phyloP scores from a whole-genome alignment of 2,329 filamentous ascomycete species.

The Ophiosphaerella korrae region DNA sequence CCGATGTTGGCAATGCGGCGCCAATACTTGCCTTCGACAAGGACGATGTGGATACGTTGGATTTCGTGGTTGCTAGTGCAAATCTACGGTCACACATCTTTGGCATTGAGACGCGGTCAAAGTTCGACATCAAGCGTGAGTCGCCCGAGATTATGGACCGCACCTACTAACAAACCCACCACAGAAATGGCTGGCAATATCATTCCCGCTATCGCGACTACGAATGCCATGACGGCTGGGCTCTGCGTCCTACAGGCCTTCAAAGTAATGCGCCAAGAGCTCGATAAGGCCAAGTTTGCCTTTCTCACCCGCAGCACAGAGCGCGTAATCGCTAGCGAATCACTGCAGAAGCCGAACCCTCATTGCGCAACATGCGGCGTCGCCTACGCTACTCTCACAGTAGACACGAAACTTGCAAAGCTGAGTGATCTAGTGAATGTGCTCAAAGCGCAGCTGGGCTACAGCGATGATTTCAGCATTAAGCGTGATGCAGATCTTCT shows the following conservation, averaged over 20 bases:
- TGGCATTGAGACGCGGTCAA: conserved; percentile 82
- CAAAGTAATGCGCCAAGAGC: conserved; percentile 78
- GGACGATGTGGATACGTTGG: conserved; percentile 91
- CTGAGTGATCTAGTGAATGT: conserved; percentile 81
- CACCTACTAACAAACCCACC: conserved; percentile 11
- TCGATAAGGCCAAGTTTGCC: conserved; percentile 76
- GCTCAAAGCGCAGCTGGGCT: conserved; percentile 72
- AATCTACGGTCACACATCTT: conserved; percentile 92
- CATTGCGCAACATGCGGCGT: conserved; percentile 84
- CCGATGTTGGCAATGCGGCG: conserved; percentile 52
- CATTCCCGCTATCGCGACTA: conserved; percentile 96
- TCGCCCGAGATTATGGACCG: background rate
- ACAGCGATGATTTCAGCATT: conserved; percentile 80
- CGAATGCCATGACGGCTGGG: conserved; percentile 93
- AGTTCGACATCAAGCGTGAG: conserved; percentile 88
- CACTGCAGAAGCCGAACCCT: conserved; percentile 70
- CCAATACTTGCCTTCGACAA: conserved; percentile 90
- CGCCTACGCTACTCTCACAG: conserved; percentile 68
- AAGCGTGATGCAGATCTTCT: conserved; percentile 72
- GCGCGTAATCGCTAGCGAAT: conserved; percentile 63
- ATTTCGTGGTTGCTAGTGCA: conserved; percentile 89
- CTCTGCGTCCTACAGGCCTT: conserved; percentile 91
- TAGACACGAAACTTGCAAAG: conserved; percentile 74
- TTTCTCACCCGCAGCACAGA: conserved; percentile 75
- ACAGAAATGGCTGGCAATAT: conserved; percentile 97